Conservation (phyloP, 176 grass and related monocot genomes). For the Musa acuminata region DNA sequence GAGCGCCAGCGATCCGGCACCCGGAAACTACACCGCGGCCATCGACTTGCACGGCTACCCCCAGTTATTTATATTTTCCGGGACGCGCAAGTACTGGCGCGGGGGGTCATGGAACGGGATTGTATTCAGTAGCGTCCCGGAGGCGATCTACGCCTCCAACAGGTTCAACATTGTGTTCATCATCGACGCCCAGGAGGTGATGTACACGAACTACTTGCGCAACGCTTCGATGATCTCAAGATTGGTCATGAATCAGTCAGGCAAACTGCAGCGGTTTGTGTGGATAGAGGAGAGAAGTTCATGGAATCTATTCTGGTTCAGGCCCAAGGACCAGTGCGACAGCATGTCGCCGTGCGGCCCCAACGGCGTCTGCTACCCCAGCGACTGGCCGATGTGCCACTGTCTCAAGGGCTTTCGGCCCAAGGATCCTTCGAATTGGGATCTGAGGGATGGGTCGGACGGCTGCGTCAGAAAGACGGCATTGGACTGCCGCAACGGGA, state of each 20-base stretch:
- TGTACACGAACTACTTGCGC: background rate
- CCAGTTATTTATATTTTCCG: background rate
- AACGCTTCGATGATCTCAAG: background rate
- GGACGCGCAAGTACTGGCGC: background rate
- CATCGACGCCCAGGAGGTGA: background rate
- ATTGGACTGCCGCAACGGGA: background rate
- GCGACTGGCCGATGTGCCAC: background rate
- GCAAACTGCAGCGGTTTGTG: background rate
- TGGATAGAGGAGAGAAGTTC: background rate
- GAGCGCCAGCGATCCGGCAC: background rate
- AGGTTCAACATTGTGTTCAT: background rate
- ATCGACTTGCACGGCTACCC: background rate
- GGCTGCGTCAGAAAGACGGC: background rate
- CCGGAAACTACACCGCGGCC: background rate
- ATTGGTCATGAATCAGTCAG: background rate
- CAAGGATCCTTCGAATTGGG: background rate
- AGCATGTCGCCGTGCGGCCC: background rate
- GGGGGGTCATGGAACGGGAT: background rate
- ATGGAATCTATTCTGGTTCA: background rate
- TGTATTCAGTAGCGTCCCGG: background rate
- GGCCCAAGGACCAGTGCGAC: background rate
- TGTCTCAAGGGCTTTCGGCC: background rate
- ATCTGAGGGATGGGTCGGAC: background rate
- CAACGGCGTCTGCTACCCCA: background rate
- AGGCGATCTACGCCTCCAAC: background rate